A percentile compares a stretch with the other conserved stretches of the same genome.
These are phyloP conservation scores for Saturnispora dispora DNA, from an alignment of 805 yeast species.

Conservation along the genomic window DNA sequence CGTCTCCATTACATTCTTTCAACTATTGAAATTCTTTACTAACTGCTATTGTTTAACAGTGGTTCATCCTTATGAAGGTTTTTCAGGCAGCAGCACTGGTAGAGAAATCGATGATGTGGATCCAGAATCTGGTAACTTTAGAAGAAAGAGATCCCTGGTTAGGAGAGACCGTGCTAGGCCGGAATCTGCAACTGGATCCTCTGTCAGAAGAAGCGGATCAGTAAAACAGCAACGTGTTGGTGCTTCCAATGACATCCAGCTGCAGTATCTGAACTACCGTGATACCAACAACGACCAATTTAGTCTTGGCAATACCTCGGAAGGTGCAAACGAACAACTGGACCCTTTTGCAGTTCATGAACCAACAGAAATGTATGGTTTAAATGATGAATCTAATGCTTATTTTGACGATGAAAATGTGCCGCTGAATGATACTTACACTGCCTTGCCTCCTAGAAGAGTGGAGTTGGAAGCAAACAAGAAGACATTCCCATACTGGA, in stretches of 20 bases:
- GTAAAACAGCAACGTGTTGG: neutral
- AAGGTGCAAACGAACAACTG: neutral
- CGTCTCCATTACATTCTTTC: neutral
- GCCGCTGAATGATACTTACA: slow-evolving; percentile 17
- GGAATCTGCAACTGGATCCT: slow-evolving; percentile 6
- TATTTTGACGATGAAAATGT: slow-evolving; percentile 19
- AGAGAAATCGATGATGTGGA: slow-evolving; percentile 11
- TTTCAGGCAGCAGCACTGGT: slow-evolving; percentile 1
- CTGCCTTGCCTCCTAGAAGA: slow-evolving; percentile 19
- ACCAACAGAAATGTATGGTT: slow-evolving; percentile 29
- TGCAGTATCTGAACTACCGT: neutral
- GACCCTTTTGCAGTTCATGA: slow-evolving; percentile 4
- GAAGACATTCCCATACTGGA: slow-evolving; percentile 48
- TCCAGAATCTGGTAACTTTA: slow-evolving; percentile 28
- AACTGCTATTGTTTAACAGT: slow-evolving; percentile 1
- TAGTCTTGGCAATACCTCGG: neutral
- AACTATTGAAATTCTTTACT: neutral
- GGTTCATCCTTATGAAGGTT: slow-evolving; percentile 12
- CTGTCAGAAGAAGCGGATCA: slow-evolving; percentile 4
- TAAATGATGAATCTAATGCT: slow-evolving; percentile 42
- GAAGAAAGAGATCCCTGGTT: slow-evolving; percentile 62
- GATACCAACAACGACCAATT: neutral
- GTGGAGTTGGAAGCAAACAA: slow-evolving; percentile 17
- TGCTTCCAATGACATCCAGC: slow-evolving; percentile 6
- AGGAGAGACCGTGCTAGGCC: slow-evolving; percentile 67